Evolutionary conservation across 2,329 filamentous ascomycete genomes (phyloP).

Genomic region (Zymoseptoria ardabiliae): DNA sequence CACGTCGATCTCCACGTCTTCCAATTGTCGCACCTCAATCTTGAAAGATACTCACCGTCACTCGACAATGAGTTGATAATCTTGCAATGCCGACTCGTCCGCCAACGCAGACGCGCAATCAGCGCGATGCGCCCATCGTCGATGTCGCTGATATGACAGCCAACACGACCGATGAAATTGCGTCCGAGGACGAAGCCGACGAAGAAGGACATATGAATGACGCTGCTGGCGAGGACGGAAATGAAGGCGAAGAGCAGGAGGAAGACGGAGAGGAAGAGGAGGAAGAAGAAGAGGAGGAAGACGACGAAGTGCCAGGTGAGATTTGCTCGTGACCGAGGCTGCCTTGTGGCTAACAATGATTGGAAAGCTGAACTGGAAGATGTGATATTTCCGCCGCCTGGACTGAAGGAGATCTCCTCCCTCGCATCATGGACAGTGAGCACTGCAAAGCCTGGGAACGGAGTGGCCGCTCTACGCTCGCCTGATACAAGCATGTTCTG

Average conservation of each 20-base stretch:
- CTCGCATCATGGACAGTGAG: conserved; percentile 77
- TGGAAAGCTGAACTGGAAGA: conserved; percentile 34
- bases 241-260: conserved; percentile 18
- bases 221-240: conserved; percentile 1
- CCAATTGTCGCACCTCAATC: neutral
- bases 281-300: conserved; percentile 23
- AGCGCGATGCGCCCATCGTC: conserved; percentile 3
- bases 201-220: neutral
- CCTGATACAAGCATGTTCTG: conserved; percentile 69
- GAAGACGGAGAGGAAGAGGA: conserved; percentile 25
- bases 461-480: conserved; percentile 66
- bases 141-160: conserved; percentile 9
- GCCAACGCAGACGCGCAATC: conserved; percentile 1
- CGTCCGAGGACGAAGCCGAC: conserved; percentile 3
- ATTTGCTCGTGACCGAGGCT: neutral
- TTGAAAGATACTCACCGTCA: neutral
- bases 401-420: conserved; percentile 75
- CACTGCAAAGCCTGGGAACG: conserved; percentile 72
- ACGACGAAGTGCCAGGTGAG: conserved; percentile 13
- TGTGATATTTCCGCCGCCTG: conserved; percentile 32
- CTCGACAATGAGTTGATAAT: neutral
- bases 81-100: conserved; percentile 2
- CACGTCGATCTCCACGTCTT: too few species aligned
- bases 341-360: neutral
- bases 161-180: conserved; percentile 11